Percentiles rank a stretch among this genome's conserved stretches.
These are phyloP conservation scores for Flaveria floridana DNA, from an alignment of 140 eudicot genomes.

Conservation along the genomic window DNA sequence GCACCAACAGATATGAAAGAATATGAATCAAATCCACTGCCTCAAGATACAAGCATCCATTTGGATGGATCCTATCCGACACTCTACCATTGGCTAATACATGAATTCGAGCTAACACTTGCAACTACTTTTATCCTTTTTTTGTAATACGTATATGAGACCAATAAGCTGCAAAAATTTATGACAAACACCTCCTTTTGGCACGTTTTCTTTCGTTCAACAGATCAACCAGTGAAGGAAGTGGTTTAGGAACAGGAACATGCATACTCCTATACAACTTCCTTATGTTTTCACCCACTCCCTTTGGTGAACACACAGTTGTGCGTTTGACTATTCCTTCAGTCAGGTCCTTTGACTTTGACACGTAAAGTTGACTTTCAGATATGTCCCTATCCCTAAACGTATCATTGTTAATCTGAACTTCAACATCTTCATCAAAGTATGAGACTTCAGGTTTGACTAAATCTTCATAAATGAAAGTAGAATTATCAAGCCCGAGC, in stretches of 20 bases:
- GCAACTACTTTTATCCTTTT: neutral
- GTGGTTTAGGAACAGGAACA: constrained; percentile 71
- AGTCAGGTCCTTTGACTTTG: constrained; percentile 19
- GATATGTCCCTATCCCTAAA: constrained; percentile 19
- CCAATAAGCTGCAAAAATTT: neutral
- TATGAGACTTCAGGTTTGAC: constrained; percentile 16
- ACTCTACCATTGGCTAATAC: constrained; percentile 17
- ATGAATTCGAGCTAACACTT: neutral
- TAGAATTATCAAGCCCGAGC: constrained; percentile 47
- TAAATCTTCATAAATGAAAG: constrained; percentile 23
- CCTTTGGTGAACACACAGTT: constrained; percentile 32
- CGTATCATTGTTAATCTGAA: constrained; percentile 23
- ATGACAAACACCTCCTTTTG: constrained; percentile 36
- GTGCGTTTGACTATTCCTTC: constrained; percentile 12
- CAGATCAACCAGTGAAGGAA: constrained; percentile 68
- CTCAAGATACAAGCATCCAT: constrained; percentile 20
- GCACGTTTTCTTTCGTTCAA: constrained; percentile 46
- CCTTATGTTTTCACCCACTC: constrained; percentile 46
- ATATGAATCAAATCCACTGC: constrained; percentile 42
- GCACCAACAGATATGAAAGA: constrained; percentile 50
- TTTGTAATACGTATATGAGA: neutral
- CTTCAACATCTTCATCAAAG: constrained; percentile 27
- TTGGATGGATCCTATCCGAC: constrained; percentile 15
- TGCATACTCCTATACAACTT: constrained; percentile 65
- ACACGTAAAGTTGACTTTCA: constrained; percentile 27